Evolutionary conservation across 192 early-diverging fungal species (phyloP), one percentile per base, ranked within the genome.

Genomic region (Cladochytrium replicatum): DNA sequence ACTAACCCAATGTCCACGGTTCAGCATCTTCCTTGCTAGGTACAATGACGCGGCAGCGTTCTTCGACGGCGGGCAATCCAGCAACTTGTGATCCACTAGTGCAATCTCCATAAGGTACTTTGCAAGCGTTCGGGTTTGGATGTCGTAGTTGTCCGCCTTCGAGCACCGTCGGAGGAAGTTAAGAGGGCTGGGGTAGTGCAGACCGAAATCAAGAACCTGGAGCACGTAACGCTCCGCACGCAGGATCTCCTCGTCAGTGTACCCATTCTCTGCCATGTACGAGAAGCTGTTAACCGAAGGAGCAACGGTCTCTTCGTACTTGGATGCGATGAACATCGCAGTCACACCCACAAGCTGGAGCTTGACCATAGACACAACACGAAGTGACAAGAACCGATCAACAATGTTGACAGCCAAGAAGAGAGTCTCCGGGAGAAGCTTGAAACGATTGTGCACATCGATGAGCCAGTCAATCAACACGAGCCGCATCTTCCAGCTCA

Each of bases 91-190:
- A 61, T 96, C 91, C 32, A 96, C 56, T 7, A 92, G 68, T 19
- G 88, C 77, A 8, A 99, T 79, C 66, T 99, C 95, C 88, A 96
- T 86, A 37, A 96, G 71, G 52, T 92, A 99, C 67, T 99, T 96
- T 22, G 89, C 93, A 13, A 96, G 58, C 0, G 87, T 91, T 38
- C 95, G 82, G 9, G 88, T 86, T 63, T 91, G 85, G 46, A 86
- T 76, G 56, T 95, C 83, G 66, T 91, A 93, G 50, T 82, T 58
- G 52, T 94, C 92, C 22, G 85, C 86, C 68, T 91, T 94, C 41
- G 80, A 85, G 48, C 77, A 77, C 8, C 93, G 82, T 21, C 93
- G 78, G 48, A 97, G 61, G 61, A 99, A 99, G 45, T 83, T 87
- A 71, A 97, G 70, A n/a, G 91, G 87, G 48, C 74, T 86, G 0